Evolutionary conservation across 441 rosid genomes (phyloP).

Genomic region (Adansonia rubrostipa): DNA sequence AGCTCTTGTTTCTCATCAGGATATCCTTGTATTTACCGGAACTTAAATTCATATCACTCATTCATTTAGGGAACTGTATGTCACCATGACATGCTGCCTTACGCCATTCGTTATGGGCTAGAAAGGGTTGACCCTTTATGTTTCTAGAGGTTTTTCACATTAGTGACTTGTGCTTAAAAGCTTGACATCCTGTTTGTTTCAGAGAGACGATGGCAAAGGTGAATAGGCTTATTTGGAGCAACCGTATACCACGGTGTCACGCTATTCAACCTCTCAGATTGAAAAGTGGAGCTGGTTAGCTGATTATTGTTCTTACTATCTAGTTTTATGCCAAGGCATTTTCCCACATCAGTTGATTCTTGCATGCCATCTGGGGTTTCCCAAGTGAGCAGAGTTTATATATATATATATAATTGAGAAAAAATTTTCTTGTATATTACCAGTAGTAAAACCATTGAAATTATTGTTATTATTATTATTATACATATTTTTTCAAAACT

Average conservation of each 20-base stretch:
- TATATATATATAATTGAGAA: background rate
- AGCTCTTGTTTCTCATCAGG: background rate
- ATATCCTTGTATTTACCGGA: background rate
- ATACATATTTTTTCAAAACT: background rate
- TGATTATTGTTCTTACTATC: conserved; percentile 23
- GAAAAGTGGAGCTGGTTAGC: conserved; percentile 22
- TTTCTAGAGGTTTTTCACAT: background rate
- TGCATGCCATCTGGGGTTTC: background rate
- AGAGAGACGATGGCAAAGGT: conserved; percentile 94
- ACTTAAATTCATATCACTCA: background rate
- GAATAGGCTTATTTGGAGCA: conserved; percentile 33
- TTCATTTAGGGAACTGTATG: background rate
- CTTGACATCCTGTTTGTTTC: conserved; percentile 36
- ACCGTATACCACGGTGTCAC: background rate
- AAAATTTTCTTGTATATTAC: too few relatives aligned
- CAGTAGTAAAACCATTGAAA: too few relatives aligned
- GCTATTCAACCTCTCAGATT: conserved; percentile 23
- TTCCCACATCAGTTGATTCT: conserved; percentile 12
- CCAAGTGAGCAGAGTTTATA: conserved; percentile 1
- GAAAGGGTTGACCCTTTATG: background rate
- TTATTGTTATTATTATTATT: too few relatives aligned
- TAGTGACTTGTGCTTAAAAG: background rate
- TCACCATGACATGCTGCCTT: background rate
- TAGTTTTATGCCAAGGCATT: conserved; percentile 24
- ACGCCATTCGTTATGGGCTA: background rate